phyloP scores from a whole-genome alignment of 805 yeast species.

The Hanseniaspora occidentalis region DNA sequence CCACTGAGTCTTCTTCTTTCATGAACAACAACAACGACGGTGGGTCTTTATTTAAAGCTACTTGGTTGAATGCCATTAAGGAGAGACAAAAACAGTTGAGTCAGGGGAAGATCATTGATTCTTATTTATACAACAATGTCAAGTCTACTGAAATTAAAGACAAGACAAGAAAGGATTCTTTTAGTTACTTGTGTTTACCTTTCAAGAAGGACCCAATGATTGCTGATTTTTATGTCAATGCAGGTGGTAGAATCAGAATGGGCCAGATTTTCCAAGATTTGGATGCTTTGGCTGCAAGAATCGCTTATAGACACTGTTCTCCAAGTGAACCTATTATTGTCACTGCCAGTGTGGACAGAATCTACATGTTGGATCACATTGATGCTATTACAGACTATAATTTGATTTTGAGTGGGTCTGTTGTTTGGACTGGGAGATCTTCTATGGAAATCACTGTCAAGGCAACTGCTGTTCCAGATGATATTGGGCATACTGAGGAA shows the following conservation, averaged over 20 bases:
- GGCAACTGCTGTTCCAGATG: conserved; percentile 63
- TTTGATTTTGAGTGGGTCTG: conserved; percentile 78
- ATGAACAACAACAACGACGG: conserved; percentile 14
- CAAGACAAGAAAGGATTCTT: conserved; percentile 67
- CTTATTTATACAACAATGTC: conserved; percentile 60
- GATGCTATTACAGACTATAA: conserved; percentile 67
- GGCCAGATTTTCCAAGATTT: conserved; percentile 92
- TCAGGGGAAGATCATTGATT: conserved; percentile 62
- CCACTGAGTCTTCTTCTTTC: background rate
- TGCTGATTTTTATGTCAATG: conserved; percentile 78
- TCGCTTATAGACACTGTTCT: conserved; percentile 84
- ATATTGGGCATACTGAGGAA: conserved; percentile 31
- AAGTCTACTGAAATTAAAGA: conserved; percentile 59
- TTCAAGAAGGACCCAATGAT: conserved; percentile 74
- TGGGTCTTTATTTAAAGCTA: conserved; percentile 33
- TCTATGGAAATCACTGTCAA: conserved; percentile 91
- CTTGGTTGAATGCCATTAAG: conserved; percentile 79
- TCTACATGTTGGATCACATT: conserved; percentile 72
- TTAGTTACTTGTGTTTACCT: conserved; percentile 57
- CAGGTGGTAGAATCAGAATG: conserved; percentile 81
- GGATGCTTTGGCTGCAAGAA: conserved; percentile 88
- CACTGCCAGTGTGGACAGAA: conserved; percentile 88
- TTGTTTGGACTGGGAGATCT: conserved; percentile 88
- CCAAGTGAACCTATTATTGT: conserved; percentile 95
- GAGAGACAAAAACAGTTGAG: conserved; percentile 59